Conservation (phyloP, 805 yeast species). For the Myxozyma mucilagina region DNA sequence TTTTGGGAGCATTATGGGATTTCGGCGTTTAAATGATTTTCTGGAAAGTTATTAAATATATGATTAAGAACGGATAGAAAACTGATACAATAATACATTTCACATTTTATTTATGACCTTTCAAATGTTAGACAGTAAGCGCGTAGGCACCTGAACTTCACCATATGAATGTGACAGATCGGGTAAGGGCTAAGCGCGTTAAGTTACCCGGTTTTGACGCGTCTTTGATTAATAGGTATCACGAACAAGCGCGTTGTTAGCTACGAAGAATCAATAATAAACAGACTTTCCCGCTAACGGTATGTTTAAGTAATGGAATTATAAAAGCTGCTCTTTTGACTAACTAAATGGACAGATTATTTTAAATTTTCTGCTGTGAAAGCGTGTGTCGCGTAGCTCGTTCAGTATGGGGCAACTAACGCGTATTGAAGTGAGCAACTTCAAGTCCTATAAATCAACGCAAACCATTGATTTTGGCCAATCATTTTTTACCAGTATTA, state of each 20-base stretch:
- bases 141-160: no score
- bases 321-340: no score
- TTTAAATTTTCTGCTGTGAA: neutral
- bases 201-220: constrained; percentile 5
- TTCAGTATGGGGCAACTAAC: constrained; percentile 73
- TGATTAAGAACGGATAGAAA: no score
- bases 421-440: constrained; percentile 77
- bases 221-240: neutral
- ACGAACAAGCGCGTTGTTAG: neutral
- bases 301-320: no score
- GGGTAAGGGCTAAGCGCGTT: constrained; percentile 4
- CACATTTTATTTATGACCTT: no score
- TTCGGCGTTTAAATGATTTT: no score
- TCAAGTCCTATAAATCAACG: constrained; percentile 85
- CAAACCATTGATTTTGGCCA: constrained; percentile 76
- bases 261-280: neutral
- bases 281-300: neutral
- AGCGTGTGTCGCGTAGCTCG: neutral
- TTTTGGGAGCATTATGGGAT: no score
- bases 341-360: neutral
- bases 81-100: no score
- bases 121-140: no score
- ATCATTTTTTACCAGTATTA: constrained; percentile 79
- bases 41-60: no score
- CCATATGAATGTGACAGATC: no score